A percentile compares a stretch with the other conserved stretches of the same genome.
Evolutionary conservation across 2,329 filamentous ascomycete genomes (phyloP).

Genomic region (Orbilia ellipsospora): DNA sequence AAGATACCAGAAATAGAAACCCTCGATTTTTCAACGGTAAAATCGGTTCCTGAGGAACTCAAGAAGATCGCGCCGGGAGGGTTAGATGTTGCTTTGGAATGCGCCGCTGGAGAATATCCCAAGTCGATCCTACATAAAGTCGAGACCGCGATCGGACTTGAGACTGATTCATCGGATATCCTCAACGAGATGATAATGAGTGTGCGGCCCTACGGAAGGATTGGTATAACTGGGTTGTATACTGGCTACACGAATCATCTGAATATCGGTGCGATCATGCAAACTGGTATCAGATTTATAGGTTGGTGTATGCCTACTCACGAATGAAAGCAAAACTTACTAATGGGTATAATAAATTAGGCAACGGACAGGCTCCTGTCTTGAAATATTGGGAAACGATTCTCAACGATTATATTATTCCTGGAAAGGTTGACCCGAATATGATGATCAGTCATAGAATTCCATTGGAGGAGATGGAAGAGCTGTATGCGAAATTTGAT

Average conservation of each 20-base stretch:
- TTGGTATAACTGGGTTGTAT: slow-evolving; percentile 80
- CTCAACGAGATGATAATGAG: slow-evolving; percentile 81
- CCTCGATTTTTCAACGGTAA: slow-evolving; percentile 71
- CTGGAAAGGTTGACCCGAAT: slow-evolving; percentile 76
- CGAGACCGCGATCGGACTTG: slow-evolving; percentile 72
- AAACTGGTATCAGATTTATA: slow-evolving; percentile 83
- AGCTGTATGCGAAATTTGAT: slow-evolving; percentile 74
- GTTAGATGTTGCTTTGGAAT: slow-evolving; percentile 79
- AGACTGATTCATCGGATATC: slow-evolving; percentile 86
- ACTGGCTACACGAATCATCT: slow-evolving; percentile 76
- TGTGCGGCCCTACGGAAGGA: slow-evolving; percentile 77
- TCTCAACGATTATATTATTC: slow-evolving; percentile 73
- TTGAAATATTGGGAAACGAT: slow-evolving; percentile 86
- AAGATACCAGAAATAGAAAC: slow-evolving; percentile 75
- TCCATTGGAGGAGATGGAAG: slow-evolving; percentile 76
- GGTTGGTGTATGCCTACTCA: slow-evolving; percentile 64
- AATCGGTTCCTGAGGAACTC: slow-evolving; percentile 76
- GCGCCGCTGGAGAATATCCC: slow-evolving; percentile 72
- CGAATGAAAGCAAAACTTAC: not conserved
- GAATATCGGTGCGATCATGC: slow-evolving; percentile 85
- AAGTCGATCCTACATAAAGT: slow-evolving; percentile 72
- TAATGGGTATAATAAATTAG: slow-evolving; percentile 61
- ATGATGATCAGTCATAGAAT: slow-evolving; percentile 86
- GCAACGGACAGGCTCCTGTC: slow-evolving; percentile 77
- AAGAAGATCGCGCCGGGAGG: slow-evolving; percentile 80